phyloP scores from a whole-genome alignment of 2,329 filamentous ascomycete species.

The Diplodia intermedia region DNA sequence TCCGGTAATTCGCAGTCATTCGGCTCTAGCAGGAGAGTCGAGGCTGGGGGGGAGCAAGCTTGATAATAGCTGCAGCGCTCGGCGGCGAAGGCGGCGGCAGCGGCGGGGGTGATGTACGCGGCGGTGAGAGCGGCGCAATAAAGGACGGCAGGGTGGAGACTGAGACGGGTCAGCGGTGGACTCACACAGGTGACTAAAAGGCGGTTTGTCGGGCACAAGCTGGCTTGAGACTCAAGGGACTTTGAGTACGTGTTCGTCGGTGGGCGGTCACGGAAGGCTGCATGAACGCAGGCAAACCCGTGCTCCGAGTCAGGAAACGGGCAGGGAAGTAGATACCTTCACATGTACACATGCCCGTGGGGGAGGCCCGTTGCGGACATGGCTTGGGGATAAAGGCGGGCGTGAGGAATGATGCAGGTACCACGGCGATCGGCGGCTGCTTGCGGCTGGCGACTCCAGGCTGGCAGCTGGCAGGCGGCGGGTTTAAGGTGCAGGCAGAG shows the following conservation, averaged over 20 bases:
- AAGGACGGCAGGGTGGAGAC: conserved; percentile 43
- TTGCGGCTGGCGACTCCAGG: conserved; percentile 15
- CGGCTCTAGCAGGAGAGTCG: background rate
- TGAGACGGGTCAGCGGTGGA: conserved; percentile 46
- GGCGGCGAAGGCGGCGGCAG: conserved; percentile 2
- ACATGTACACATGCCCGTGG: conserved; percentile 22
- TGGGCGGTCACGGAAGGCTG: conserved; percentile 39
- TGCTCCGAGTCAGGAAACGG: conserved; percentile 41
- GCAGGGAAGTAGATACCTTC: conserved; percentile 28
- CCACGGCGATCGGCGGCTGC: conserved; percentile 26
- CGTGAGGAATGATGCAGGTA: conserved; percentile 29
- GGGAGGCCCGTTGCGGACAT: conserved; percentile 14
- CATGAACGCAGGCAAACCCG: conserved; percentile 41
- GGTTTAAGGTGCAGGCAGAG: background rate
- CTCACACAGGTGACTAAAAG: conserved; percentile 38
- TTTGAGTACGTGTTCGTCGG: conserved; percentile 44
- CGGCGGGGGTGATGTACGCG: conserved; percentile 36
- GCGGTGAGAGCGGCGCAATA: conserved; percentile 41
- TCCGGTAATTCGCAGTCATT: conserved; percentile 31
- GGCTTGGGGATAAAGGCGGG: conserved; percentile 28
- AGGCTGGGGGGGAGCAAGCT: conserved; percentile 33
- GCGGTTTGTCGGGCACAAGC: conserved; percentile 49
- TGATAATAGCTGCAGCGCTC: conserved; percentile 1
- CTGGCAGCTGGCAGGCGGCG: background rate
- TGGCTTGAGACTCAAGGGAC: conserved; percentile 34